These are phyloP conservation scores for Penicillium atrosanguineum DNA, from an alignment of 495 filamentous ascomycete species.

Conservation along the genomic window DNA sequence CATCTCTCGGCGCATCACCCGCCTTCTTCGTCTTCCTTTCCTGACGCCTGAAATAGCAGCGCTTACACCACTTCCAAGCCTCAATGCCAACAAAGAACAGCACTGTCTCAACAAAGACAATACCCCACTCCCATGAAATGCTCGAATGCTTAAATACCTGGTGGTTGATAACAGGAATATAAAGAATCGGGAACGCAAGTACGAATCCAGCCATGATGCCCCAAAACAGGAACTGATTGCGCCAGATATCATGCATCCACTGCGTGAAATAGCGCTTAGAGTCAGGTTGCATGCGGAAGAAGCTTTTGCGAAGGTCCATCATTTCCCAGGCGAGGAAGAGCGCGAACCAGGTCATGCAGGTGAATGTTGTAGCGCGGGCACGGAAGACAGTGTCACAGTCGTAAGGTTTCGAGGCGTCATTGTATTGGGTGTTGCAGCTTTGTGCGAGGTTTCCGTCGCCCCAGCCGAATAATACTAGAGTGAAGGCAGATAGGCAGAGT, in stretches of 20 bases:
- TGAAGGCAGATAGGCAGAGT: constrained; percentile 64
- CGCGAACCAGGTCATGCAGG: constrained; percentile 71
- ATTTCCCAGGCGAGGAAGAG: constrained; percentile 75
- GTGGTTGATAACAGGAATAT: constrained; percentile 68
- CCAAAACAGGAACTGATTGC: constrained; percentile 71
- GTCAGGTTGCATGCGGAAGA: constrained; percentile 65
- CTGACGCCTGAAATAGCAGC: constrained; percentile 46
- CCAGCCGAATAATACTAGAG: constrained; percentile 63
- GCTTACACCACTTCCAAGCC: constrained; percentile 65
- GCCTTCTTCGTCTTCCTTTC: constrained; percentile 14
- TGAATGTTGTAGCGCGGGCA: constrained; percentile 69
- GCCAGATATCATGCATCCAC: constrained; percentile 63
- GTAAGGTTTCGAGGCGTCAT: constrained; percentile 22
- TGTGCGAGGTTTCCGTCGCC: constrained; percentile 62
- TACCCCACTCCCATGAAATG: constrained; percentile 71
- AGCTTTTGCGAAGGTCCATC: constrained; percentile 62
- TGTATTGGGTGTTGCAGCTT: constrained; percentile 61
- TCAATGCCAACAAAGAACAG: constrained; percentile 66
- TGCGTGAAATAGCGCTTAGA: constrained; percentile 51
- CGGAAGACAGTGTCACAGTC: constrained; percentile 67
- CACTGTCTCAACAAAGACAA: constrained; percentile 56
- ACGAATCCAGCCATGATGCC: constrained; percentile 66
- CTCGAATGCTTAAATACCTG: constrained; percentile 68
- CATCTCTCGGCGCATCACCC: constrained; percentile 8
- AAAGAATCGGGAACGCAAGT: constrained; percentile 68